Percentiles rank a stretch among this genome's conserved stretches.
phyloP scores from a whole-genome alignment of 345 rosid genomes.

The Psidium guajava region DNA sequence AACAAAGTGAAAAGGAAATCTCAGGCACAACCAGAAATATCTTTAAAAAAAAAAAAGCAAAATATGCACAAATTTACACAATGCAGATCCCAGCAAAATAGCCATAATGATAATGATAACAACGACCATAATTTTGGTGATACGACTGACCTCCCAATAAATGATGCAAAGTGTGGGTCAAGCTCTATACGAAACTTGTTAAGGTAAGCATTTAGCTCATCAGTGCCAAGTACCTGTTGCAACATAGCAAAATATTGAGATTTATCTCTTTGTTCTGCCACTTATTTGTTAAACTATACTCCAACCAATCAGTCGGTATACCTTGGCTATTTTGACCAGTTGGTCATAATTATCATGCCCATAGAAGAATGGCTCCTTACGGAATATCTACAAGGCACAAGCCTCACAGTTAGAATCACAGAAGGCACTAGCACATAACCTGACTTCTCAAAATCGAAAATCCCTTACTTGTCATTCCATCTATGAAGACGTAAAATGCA shows the following conservation, averaged over 20 bases:
- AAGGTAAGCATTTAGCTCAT: constrained; percentile 74
- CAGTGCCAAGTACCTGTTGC: constrained; percentile 82
- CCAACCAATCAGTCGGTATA: constrained; percentile 7
- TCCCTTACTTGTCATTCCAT: constrained; percentile 3
- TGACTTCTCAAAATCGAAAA: constrained; percentile 6
- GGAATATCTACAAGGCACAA: constrained; percentile 68
- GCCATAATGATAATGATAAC: background rate
- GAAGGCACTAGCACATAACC: background rate
- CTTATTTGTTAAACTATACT: background rate
- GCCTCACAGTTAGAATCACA: constrained; percentile 14
- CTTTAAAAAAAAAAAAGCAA: background rate
- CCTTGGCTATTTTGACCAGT: constrained; percentile 96
- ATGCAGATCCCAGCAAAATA: background rate
- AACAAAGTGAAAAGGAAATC: background rate
- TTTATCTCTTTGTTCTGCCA: background rate
- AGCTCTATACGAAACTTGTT: constrained; percentile 77
- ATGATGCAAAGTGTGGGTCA: constrained; percentile 82
- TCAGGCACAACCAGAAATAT: background rate
- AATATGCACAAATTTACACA: background rate
- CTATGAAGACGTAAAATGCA: constrained; percentile 17
- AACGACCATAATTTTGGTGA: background rate
- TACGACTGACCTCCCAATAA: constrained; percentile 76
- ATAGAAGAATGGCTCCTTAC: constrained; percentile 97
- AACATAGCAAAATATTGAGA: background rate
- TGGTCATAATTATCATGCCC: constrained; percentile 99